phyloP scores from a whole-genome alignment of 1,139 yeast species.

The Blastobotrys ciferrii region DNA sequence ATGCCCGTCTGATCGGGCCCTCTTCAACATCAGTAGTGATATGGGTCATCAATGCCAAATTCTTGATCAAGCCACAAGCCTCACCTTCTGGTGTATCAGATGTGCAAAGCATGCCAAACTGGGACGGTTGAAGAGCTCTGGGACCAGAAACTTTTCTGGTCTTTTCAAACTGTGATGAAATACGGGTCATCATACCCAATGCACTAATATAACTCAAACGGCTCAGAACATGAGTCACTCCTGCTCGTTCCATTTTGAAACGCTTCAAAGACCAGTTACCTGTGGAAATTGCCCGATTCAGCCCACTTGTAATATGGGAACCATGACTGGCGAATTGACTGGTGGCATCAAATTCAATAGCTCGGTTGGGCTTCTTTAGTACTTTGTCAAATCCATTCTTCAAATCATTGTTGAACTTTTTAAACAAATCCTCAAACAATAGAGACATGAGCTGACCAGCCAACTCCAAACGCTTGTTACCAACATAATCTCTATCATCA shows the following conservation, averaged over 20 bases:
- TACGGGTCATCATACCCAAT: slow-evolving; percentile 99
- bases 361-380: slow-evolving; percentile 87
- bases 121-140: slow-evolving; percentile 98
- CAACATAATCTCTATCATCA: slow-evolving; percentile 97
- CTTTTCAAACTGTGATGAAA: slow-evolving; percentile 95
- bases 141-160: slow-evolving; percentile 98
- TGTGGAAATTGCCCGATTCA: slow-evolving; percentile 94
- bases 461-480: slow-evolving; percentile 93
- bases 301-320: slow-evolving; percentile 87
- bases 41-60: slow-evolving; percentile 96
- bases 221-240: slow-evolving; percentile 94
- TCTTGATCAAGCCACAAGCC: slow-evolving; percentile 97
- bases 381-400: slow-evolving; percentile 93
- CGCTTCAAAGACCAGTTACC: slow-evolving; percentile 99
- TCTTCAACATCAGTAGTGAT: slow-evolving; percentile 98
- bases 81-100: slow-evolving; percentile 99
- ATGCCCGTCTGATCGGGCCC: slow-evolving; percentile 73
- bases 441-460: slow-evolving; percentile 97
- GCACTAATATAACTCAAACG: slow-evolving; percentile 92
- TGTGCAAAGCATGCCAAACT: slow-evolving; percentile 97
- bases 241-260: slow-evolving; percentile 99
- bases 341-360: slow-evolving; percentile 92
- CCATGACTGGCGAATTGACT: slow-evolving; percentile 87
- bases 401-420: slow-evolving; percentile 91
- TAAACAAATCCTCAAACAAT: slow-evolving; percentile 92